Conservation (phyloP, 2,329 filamentous ascomycete genomes). For the Phialophora macrospora region DNA sequence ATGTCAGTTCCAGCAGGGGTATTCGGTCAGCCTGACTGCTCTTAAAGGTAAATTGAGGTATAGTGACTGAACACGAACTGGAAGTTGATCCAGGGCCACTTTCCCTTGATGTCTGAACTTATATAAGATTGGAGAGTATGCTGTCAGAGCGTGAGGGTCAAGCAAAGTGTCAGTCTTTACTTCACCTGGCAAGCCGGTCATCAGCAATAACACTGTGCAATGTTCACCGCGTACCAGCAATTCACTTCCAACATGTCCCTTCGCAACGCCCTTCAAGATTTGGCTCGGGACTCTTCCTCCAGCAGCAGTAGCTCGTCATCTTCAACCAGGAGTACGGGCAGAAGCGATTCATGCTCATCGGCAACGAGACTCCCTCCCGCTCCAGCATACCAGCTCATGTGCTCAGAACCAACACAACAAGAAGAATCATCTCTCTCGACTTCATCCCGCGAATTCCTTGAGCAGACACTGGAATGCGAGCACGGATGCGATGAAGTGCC, state of each 20-base stretch:
- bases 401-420: not conserved
- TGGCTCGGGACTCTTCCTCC: not conserved
- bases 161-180: not conserved
- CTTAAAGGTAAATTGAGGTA: not conserved
- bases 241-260: conserved; percentile 18
- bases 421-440: not conserved
- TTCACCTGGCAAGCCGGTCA: not conserved
- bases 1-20: not conserved
- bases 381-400: not conserved
- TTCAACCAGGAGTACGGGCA: not conserved
- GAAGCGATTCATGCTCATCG: not conserved
- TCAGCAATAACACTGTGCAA: not conserved
- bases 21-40: not conserved
- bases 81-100: not conserved
- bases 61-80: not conserved
- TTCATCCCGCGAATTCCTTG: conserved; percentile 4
- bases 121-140: not conserved
- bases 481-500: conserved; percentile 19
- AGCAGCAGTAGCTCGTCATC: not conserved
- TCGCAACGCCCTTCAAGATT: conserved; percentile 5
- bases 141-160: not conserved
- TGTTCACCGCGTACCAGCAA: conserved; percentile 12
- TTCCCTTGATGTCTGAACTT: not conserved
- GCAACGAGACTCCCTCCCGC: not conserved
- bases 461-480: conserved; percentile 10